Percentiles rank a stretch among this genome's conserved stretches.
phyloP scores from a whole-genome alignment of 345 rosid species.

The Aethionema arabicum region DNA sequence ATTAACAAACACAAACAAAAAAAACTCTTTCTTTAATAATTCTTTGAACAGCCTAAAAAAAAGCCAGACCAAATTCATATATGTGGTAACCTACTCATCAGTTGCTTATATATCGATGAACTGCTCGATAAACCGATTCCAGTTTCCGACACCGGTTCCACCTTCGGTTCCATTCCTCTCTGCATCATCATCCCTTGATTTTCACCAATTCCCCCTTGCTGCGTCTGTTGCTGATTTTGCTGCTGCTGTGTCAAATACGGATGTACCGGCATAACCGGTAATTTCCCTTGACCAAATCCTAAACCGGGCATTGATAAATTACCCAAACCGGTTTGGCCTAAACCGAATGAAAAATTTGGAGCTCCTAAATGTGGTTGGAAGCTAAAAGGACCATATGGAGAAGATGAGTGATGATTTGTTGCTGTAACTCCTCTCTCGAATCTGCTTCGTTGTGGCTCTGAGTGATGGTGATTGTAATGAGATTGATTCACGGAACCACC shows the following conservation, averaged over 20 bases:
- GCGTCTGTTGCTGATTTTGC: slow-evolving; percentile 12
- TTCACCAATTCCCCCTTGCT: slow-evolving; percentile 48
- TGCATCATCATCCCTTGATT: slow-evolving; percentile 49
- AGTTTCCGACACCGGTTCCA: slow-evolving; percentile 68
- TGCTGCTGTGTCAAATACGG: slow-evolving; percentile 57
- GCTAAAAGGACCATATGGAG: slow-evolving; percentile 63
- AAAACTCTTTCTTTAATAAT: background rate
- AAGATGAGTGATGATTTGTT: slow-evolving; percentile 25
- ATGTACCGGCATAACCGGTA: slow-evolving; percentile 56
- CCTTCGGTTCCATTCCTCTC: slow-evolving; percentile 69
- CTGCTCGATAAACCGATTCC: slow-evolving; percentile 51
- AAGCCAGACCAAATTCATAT: slow-evolving; percentile 9
- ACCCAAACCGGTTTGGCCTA: slow-evolving; percentile 57
- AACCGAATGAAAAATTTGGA: slow-evolving; percentile 61
- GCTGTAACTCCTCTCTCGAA: slow-evolving; percentile 53
- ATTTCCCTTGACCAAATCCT: slow-evolving; percentile 58
- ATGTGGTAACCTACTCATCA: slow-evolving; percentile 81
- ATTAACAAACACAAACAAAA: slow-evolving; percentile 24
- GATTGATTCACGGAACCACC: no score
- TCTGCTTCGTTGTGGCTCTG: slow-evolving; percentile 67
- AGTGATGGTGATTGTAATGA: slow-evolving; percentile 36
- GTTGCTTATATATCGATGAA: slow-evolving; percentile 64
- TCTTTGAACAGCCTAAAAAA: slow-evolving; percentile 12
- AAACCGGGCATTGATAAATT: slow-evolving; percentile 71
- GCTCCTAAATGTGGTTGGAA: slow-evolving; percentile 61